Evolutionary conservation across 2,329 filamentous ascomycete species (phyloP), one percentile per base, ranked within the genome.

Genomic region (Ophiostoma ips): DNA sequence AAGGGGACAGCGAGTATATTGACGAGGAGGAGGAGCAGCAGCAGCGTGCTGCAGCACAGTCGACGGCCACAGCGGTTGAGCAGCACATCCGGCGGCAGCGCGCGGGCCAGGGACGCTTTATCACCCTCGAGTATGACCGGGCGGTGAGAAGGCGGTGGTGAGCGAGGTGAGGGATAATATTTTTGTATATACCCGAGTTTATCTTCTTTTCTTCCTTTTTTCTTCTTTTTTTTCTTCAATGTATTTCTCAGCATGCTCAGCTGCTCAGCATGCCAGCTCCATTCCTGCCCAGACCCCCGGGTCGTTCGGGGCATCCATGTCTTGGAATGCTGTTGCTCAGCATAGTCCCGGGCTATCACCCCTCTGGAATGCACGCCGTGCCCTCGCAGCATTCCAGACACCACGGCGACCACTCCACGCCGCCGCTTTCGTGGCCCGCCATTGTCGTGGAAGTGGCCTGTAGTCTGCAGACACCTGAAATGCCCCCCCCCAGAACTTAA

Each of bases 71-170:
- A 30, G 5, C 49, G 36, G 34, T 57, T 3, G 57, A 59, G 51
- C 49, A 52, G 18, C 54, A 56, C 43, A 56, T 59, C 33, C 53
- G 50, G 34, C 33, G 37, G 24, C 53, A 53, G 40, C 43, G 57
- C 11, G 50, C 50, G 3, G 57, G 57, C 21, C 52, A 49, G 13
- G 57, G 57, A 2, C 52, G 56, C 6, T 55, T 59, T 12, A 57
- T 59, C 43, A 45, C 43, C 4, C 28, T 45, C 16, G 43, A 45
- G 43, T 43, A 43, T n/a, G 40, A 43, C 12, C 40, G 16, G 21
- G 24, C 21, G 33, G 16, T 18, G 0, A n/a, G 33, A 18, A 9
- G 38, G 43, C 31, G 31, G 15, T 15, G 40, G 16, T 37, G n/a
- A 5, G 30, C 30, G n/a, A 31, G 30, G 6, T 31, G 6, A 31